These are phyloP conservation scores for Cicer cuneatum DNA, from an alignment of 306 rosid genomes.

Conservation along the genomic window DNA sequence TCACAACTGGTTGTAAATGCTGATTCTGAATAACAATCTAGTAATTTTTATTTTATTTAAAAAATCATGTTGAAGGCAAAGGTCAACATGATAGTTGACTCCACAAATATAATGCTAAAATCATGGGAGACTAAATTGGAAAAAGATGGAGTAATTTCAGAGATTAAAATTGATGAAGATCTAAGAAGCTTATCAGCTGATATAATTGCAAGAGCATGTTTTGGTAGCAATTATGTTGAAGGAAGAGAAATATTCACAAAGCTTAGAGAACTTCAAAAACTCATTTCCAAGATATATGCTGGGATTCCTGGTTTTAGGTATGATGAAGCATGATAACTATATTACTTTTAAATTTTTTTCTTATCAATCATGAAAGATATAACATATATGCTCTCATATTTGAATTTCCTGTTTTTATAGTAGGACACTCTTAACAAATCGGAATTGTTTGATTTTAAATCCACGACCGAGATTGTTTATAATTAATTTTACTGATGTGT, in stretches of 20 bases:
- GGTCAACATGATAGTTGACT: conserved; percentile 69
- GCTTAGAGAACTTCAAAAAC: conserved; percentile 63
- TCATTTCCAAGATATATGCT: conserved; percentile 48
- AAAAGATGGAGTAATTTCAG: conserved; percentile 50
- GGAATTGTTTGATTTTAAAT: no score
- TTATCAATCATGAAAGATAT: no score
- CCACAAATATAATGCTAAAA: conserved; percentile 48
- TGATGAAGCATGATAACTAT: background rate
- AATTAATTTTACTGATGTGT: no score
- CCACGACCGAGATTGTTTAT: no score
- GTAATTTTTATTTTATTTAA: background rate
- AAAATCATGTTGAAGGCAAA: conserved; percentile 56
- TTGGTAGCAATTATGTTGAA: conserved; percentile 68
- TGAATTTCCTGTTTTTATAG: no score
- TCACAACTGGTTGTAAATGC: background rate
- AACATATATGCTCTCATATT: no score
- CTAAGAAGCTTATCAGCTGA: conserved; percentile 65
- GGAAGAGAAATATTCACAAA: conserved; percentile 69
- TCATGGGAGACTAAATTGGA: conserved; percentile 65
- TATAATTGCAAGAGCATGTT: conserved; percentile 68
- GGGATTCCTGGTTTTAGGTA: conserved; percentile 76
- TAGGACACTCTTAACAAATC: no score
- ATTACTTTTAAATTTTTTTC: no score
- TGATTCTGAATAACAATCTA: background rate
- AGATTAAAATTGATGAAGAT: conserved; percentile 57